Evolutionary conservation across 176 grass and related monocot species (phyloP).

Genomic region (Paspalum vaginatum): DNA sequence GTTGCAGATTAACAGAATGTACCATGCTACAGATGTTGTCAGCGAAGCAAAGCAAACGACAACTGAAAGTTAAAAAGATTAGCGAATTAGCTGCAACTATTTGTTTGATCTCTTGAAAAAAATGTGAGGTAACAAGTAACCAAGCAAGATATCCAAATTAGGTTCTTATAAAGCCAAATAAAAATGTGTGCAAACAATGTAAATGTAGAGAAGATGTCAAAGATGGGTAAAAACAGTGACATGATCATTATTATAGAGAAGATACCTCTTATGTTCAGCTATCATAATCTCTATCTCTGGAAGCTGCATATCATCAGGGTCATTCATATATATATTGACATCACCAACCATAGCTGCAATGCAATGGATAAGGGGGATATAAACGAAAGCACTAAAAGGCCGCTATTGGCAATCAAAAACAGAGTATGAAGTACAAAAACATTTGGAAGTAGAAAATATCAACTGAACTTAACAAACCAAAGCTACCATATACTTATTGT

Average conservation of each 20-base stretch:
- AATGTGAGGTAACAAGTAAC: not conserved
- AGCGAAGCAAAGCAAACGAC: not conserved
- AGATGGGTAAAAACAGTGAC: not conserved
- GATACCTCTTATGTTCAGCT: constrained; percentile 74
- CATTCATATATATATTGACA: constrained; percentile 98
- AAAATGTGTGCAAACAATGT: not conserved
- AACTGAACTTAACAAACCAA: not conserved
- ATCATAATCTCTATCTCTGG: constrained; percentile 96
- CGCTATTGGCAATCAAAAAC: not conserved
- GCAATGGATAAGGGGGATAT: not conserved
- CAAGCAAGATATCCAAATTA: not conserved
- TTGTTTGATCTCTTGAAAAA: not conserved
- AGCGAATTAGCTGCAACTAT: not conserved
- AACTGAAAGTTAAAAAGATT: constrained; percentile 1
- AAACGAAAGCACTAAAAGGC: not conserved
- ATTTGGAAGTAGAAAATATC: not conserved
- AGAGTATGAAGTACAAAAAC: not conserved
- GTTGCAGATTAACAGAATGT: not conserved
- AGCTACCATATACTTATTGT: not conserved
- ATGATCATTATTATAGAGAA: not conserved
- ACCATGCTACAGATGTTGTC: not conserved
- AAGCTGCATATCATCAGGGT: constrained; percentile 68
- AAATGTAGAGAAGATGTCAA: not conserved
- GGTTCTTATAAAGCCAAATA: not conserved
- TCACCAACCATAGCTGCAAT: constrained; percentile 91